Evolutionary conservation across 345 rosid species (phyloP), one percentile per base, ranked within the genome.

Genomic region (Euphorbia peplus): DNA sequence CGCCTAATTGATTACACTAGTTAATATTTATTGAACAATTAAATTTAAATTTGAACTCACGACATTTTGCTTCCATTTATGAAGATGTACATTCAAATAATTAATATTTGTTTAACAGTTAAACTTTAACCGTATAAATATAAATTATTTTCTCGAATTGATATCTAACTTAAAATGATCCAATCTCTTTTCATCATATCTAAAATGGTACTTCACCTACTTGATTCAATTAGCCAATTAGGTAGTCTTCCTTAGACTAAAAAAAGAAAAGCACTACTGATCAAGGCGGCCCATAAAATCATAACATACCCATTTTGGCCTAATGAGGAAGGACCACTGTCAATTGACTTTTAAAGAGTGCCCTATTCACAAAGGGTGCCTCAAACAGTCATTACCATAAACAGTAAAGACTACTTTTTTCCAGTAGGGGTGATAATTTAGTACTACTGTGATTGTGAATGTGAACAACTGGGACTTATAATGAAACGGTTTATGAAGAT

Each of bases 341-440:
- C 22, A 68, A 26, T 29, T 44, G 13, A 50, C 42, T 28, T 68
- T 42, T n/a, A 29, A 50, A 58, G 37, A 46, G 37, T 56, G 63
- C 13, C 50, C 50, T 44, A 44, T 44, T 44, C 15, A 44, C 50
- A 7, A 44, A 42, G 10, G 28, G 57, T 15, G 50, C 22, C 30
- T 16, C 3, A 47, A 8, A 16, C 29, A 19, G 28, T 60, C 29
- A 7, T 48, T 69, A 48, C 58, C 30, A 48, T 15, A 48, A 14
- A 24, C 29, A 32, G 50, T 30, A 47, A 59, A 29, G 56, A 26
- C 41, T 14, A 64, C 64, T 77, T 79, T 75, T 35, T 55, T 22
- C 1, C 71, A 28, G 75, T 66, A 35, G 74, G 54, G 73, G 72
- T 81, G 72, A 83, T 78, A 56, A 60, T 69, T 1, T 44, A 68